A percentile compares a stretch with the other conserved stretches of the same genome.
These are phyloP conservation scores for Chalara sp. DNA, from an alignment of 2,329 filamentous ascomycete species.

Conservation along the genomic window DNA sequence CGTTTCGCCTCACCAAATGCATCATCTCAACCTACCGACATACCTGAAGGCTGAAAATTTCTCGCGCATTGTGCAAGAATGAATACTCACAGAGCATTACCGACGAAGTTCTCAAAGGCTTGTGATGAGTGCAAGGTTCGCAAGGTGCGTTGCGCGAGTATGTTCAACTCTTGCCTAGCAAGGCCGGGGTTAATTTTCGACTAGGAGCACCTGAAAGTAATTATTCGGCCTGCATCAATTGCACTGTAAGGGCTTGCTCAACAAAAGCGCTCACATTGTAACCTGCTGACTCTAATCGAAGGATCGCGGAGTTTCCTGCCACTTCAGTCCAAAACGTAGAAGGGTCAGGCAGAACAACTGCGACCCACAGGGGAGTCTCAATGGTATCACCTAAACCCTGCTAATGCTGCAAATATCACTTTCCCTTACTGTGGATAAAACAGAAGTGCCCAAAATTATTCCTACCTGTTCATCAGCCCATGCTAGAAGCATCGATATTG, in stretches of 20 bases:
- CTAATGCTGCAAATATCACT: neutral
- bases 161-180: conserved; percentile 3
- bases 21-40: no score
- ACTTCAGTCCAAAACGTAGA: conserved; percentile 19
- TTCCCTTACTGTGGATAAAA: neutral
- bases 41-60: no score
- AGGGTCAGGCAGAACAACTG: conserved; percentile 1
- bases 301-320: conserved; percentile 18
- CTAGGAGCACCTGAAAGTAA: neutral
- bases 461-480: neutral
- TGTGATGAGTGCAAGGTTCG: conserved; percentile 35
- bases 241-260: conserved; percentile 1
- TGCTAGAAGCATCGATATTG: neutral
- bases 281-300: neutral
- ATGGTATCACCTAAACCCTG: neutral
- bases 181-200: neutral
- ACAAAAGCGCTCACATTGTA: neutral
- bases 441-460: neutral
- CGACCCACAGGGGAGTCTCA: neutral
- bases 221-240: neutral
- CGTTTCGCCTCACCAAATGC: no score
- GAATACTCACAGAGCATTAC: neutral
- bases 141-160: conserved; percentile 35
- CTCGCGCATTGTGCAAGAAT: neutral
- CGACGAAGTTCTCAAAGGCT: conserved; percentile 15